Evolutionary conservation across 768 basidiomycete species (phyloP).

Genomic region (Peribolospora baueri): DNA sequence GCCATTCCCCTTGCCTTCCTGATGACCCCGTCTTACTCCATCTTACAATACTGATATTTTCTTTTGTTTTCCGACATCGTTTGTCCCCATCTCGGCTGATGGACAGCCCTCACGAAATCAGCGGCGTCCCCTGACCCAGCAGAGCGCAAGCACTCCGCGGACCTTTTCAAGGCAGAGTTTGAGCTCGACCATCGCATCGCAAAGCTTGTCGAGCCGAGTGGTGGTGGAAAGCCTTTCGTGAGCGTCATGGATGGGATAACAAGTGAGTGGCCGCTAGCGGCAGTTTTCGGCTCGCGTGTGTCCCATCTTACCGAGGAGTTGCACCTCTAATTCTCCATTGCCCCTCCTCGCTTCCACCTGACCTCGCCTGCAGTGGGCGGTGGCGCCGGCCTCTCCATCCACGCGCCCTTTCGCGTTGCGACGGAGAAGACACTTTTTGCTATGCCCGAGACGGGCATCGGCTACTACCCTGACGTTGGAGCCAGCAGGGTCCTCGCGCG

Average conservation of each 20-base stretch:
- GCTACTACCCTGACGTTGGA: slow-evolving; percentile 60
- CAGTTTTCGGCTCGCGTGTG: slow-evolving; percentile 1
- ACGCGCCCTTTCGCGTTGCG: slow-evolving; percentile 72
- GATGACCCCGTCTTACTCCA: background rate
- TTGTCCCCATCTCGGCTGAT: no score
- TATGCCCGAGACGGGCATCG: slow-evolving; percentile 56
- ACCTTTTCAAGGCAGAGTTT: slow-evolving; percentile 24
- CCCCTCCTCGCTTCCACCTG: slow-evolving; percentile 1
- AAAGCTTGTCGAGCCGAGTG: slow-evolving; percentile 20
- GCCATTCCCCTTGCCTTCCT: background rate
- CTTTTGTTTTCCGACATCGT: background rate
- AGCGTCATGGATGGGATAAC: slow-evolving; percentile 74
- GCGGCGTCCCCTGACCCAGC: no score
- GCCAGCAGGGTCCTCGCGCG: slow-evolving; percentile 68
- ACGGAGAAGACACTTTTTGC: slow-evolving; percentile 77
- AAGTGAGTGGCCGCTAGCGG: slow-evolving; percentile 30
- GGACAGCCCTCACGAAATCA: no score
- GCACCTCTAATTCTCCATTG: background rate
- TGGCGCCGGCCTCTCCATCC: slow-evolving; percentile 62
- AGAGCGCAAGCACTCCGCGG: no score
- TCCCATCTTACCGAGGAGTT: slow-evolving; percentile 4
- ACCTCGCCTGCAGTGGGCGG: slow-evolving; percentile 50
- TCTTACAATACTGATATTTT: slow-evolving; percentile 14
- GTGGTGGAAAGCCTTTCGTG: slow-evolving; percentile 52
- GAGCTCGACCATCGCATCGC: slow-evolving; percentile 53